These are phyloP conservation scores for Coprinopsis cinerea DNA, from an alignment of 768 basidiomycete genomes.

Conservation along the genomic window DNA sequence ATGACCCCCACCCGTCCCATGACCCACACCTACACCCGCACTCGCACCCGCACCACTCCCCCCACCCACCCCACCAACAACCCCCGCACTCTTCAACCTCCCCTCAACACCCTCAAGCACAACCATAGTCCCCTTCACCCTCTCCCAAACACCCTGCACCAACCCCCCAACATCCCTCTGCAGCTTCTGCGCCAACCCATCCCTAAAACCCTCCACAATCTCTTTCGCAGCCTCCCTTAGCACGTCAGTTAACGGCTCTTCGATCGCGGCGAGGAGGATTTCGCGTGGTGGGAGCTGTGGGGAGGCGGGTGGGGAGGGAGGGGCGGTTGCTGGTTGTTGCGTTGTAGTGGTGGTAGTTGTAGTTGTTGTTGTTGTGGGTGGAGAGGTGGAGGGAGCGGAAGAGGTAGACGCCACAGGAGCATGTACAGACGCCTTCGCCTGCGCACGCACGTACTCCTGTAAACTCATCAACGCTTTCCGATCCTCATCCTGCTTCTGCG, in stretches of 20 bases:
- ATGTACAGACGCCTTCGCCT: too few species aligned
- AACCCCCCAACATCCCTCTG: background rate
- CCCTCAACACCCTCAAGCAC: background rate
- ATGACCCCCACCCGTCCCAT: too few species aligned
- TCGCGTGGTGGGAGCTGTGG: background rate
- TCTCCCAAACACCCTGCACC: background rate
- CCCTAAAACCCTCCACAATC: background rate
- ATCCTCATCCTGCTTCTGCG: too few species aligned
- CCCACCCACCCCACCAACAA: too few species aligned
- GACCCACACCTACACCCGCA: too few species aligned
- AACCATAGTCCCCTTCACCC: background rate
- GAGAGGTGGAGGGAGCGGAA: too few species aligned
- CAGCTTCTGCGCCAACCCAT: background rate
- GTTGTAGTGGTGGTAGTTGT: too few species aligned
- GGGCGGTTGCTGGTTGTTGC: background rate
- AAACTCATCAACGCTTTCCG: too few species aligned
- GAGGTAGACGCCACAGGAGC: too few species aligned
- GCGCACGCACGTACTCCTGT: too few species aligned
- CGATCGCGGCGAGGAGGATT: background rate
- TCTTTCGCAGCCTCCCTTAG: background rate
- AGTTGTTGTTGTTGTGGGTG: too few species aligned
- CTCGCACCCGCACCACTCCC: too few species aligned
- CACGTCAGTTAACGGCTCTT: background rate
- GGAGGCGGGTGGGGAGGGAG: background rate
- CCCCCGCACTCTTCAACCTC: background rate